These are phyloP conservation scores for Amaranthus tricolor DNA, from an alignment of 179 eudicot genomes.

Conservation along the genomic window DNA sequence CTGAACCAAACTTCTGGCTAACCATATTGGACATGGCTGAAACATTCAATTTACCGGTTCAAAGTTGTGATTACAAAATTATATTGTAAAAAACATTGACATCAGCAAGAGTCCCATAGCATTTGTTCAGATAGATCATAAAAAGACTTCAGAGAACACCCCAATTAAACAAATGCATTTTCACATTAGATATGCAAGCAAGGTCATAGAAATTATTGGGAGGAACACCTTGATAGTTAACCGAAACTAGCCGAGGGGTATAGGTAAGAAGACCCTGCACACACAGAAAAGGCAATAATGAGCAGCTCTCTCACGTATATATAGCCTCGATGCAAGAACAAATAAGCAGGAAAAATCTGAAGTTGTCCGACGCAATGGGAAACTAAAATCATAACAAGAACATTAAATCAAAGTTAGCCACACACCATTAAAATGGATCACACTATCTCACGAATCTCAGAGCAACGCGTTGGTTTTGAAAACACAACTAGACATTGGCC, in stretches of 20 bases:
- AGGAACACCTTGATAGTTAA: slow-evolving; percentile 69
- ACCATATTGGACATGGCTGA: too few species aligned
- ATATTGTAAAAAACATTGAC: too few species aligned
- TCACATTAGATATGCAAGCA: background rate
- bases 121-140: too few species aligned
- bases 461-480: background rate
- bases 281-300: slow-evolving; percentile 13
- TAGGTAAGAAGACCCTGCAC: slow-evolving; percentile 82
- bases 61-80: too few species aligned
- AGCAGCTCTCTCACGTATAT: background rate
- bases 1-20: too few species aligned
- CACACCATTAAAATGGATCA: background rate
- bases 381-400: background rate
- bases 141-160: background rate
- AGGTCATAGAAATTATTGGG: slow-evolving; percentile 1
- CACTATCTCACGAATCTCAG: background rate
- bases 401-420: background rate
- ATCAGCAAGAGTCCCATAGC: too few species aligned
- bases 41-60: too few species aligned
- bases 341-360: background rate
- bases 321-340: background rate
- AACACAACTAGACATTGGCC: too few species aligned
- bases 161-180: background rate
- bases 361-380: background rate
- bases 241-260: slow-evolving; percentile 84